These are phyloP conservation scores for Ceratocystis destructans DNA, from an alignment of 2,329 filamentous ascomycete species.

Conservation along the genomic window DNA sequence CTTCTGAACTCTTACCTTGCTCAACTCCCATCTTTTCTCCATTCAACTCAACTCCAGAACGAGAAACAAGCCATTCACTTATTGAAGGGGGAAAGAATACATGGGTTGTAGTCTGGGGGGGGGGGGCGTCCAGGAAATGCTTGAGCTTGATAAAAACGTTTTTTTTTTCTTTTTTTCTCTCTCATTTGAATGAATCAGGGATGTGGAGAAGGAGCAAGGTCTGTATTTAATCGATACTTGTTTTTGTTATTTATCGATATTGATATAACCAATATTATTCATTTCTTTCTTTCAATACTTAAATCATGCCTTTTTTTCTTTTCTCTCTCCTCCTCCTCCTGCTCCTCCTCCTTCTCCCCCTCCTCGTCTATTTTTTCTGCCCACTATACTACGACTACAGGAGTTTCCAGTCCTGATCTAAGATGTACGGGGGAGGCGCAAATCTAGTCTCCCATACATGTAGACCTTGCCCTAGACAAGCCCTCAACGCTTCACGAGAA, in stretches of 20 bases:
- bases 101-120: background rate
- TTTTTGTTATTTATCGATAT: background rate
- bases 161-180: background rate
- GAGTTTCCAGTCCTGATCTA: background rate
- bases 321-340: background rate
- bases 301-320: background rate
- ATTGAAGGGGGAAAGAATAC: background rate
- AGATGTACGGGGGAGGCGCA: constrained; percentile 1
- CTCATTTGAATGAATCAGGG: background rate
- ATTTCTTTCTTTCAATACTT: background rate
- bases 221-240: background rate
- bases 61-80: background rate
- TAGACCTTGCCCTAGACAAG: background rate
- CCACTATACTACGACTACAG: background rate
- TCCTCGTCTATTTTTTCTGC: background rate
- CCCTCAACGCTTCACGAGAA: background rate
- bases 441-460: background rate
- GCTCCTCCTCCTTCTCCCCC: background rate
- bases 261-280: background rate
- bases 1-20: background rate
- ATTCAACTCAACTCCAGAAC: background rate
- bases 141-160: background rate
- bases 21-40: background rate
- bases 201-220: background rate
- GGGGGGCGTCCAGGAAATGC: background rate